Evolutionary conservation across 176 grass and related monocot species (phyloP), one percentile per base, ranked within the genome.

Genomic region (Musa itinerans): DNA sequence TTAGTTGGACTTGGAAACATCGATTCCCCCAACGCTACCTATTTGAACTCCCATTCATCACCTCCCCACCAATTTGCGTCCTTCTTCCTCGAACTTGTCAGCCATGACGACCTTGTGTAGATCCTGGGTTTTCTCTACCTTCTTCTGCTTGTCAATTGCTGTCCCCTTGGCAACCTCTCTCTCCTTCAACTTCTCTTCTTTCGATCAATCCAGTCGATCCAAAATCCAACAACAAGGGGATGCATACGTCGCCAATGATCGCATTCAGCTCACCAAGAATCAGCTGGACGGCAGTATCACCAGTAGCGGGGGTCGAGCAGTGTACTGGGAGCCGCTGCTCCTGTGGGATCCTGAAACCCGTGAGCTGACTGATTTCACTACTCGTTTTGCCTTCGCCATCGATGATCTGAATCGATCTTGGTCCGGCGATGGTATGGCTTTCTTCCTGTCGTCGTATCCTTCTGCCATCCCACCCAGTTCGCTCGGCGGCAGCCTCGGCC

Each of bases 361-460:
- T 64, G 76, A 78, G 75, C 68, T 52, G 13, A 83, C 85, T 25
- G 79, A 86, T 74, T 90, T 94, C 88, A 75, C 76, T 55, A 84
- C 91, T 53, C 66, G 72, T 80, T 94, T 95, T 78, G 50, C 83
- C 75, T 90, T 90, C 78, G 50, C 74, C 83, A 95, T 90, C 73
- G 79, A 86, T 9, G 76, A 80, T 50, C 67, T 86, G 49, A 64
- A 79, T 66, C 63, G 74, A 27, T 34, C 2, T 34, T 77, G 63
- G 10, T 78, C 73, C 14, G 88, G 85, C 53, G 92, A 95, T 16
- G 88, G 92, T 11, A 81, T 96, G 48, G 83, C 88, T 69, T 96
- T 91, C 88, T 96, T 96, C 86, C 83, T 96, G 72, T 78, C 92
- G 54, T 55, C 86, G 20, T 88, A 83, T 72, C 85, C 92, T 76